Percentiles rank a stretch among this genome's conserved stretches.
These are phyloP conservation scores for Gloeopeniophorella convolvens DNA, from an alignment of 768 basidiomycete species.

Conservation along the genomic window DNA sequence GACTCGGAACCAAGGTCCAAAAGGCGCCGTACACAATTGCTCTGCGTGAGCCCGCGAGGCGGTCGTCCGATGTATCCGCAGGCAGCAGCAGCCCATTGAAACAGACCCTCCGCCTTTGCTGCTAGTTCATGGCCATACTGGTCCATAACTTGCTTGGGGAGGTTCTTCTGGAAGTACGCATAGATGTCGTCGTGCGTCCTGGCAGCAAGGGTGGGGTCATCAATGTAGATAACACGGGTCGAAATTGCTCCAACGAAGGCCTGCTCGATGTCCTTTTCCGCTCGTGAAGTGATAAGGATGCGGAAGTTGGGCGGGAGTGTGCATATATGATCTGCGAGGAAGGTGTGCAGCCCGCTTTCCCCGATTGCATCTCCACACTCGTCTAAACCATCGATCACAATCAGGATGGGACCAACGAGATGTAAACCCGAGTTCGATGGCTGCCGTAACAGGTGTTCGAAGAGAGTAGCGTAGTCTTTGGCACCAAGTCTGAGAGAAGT, in stretches of 20 bases:
- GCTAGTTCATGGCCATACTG: background rate
- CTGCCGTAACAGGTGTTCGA: background rate
- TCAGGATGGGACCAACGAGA: too few relatives aligned
- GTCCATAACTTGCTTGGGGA: background rate
- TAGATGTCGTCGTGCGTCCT: background rate
- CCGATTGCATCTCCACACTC: background rate
- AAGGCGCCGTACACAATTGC: background rate
- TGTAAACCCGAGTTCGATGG: background rate
- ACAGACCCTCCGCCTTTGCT: background rate
- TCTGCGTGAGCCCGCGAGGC: background rate
- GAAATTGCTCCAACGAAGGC: background rate
- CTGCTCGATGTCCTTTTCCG: background rate
- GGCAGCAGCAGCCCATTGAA: background rate
- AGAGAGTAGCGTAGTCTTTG: background rate
- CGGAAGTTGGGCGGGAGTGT: too few relatives aligned
- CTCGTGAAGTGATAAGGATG: background rate
- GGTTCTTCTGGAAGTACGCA: background rate
- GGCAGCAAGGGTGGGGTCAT: background rate
- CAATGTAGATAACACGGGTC: background rate
- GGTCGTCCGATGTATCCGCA: background rate
- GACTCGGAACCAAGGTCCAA: background rate
- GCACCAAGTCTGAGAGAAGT: background rate
- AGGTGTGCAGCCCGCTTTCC: background rate
- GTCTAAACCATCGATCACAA: background rate
- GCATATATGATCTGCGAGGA: background rate